A percentile compares a stretch with the other conserved stretches of the same genome.
phyloP scores from a whole-genome alignment of 139 green algal genomes.

The Chlorella sp. region DNA sequence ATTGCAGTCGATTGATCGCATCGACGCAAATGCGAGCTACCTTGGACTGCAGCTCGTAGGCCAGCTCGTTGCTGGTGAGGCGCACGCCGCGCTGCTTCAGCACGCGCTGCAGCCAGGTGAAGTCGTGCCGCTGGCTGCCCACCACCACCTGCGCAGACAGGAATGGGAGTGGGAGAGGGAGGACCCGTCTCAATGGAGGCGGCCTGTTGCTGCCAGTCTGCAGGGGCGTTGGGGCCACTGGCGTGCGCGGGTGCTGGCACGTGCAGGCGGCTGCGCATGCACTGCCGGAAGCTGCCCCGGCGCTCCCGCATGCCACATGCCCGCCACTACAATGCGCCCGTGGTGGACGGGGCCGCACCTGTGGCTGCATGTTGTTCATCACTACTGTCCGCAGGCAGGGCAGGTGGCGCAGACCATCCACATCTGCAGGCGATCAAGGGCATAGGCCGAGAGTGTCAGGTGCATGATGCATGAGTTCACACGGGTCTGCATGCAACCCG shows the following conservation, averaged over 20 bases:
- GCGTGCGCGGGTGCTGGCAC: too few species aligned
- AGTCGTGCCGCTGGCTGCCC: neutral
- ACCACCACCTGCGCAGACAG: slow-evolving; percentile 5
- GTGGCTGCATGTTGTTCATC: neutral
- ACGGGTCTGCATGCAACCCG: too few species aligned
- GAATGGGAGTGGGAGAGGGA: too few species aligned
- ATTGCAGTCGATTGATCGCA: too few species aligned
- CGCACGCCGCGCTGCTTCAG: slow-evolving; percentile 6
- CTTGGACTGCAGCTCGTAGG: slow-evolving; percentile 30
- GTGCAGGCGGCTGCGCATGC: too few species aligned
- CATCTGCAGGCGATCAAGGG: neutral
- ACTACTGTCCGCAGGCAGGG: neutral
- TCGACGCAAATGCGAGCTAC: too few species aligned
- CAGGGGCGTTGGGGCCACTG: neutral
- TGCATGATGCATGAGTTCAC: neutral
- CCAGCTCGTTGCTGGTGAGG: slow-evolving; percentile 40
- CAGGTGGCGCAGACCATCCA: slow-evolving; percentile 11
- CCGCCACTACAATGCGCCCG: too few species aligned
- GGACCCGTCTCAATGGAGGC: too few species aligned
- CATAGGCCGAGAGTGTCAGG: neutral
- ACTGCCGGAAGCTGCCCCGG: too few species aligned
- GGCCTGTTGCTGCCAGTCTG: too few species aligned
- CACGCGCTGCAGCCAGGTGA: slow-evolving; percentile 34
- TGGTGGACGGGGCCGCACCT: neutral
- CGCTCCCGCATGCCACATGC: too few species aligned